Base-by-base conservation (phyloP, 306 rosid genomes). In the Acacia confusa region DNA sequence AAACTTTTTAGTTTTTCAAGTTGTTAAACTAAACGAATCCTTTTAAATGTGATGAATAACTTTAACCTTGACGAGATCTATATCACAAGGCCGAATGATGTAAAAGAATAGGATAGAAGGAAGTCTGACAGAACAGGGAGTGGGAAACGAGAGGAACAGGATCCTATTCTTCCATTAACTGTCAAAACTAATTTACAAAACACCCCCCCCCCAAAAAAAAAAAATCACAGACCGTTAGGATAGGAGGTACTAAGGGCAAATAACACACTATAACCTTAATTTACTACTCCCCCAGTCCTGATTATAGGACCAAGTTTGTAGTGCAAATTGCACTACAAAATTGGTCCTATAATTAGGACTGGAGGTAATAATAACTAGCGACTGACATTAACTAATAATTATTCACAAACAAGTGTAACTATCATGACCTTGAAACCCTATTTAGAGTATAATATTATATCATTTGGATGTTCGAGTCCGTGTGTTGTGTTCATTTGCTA, bases 401-500 rank as follows among this genome's bases (percentile, higher is more conserved):
- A 55, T 55, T 55, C 61, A 55, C 27, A 55, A 20, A 53, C 24
- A 53, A 53, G n/a, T 53, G 20, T 53, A 17, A 55, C 22, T 20
- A 55, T 55, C 12, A 55, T 20, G 7, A 55, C 61, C 25, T 55
- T n/a, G 47, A 34, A 67, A 58, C 28, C 28, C 28, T 19, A 9
- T 43, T 27, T 43, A 78, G 5, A 50, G 58, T 44, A 55, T 53
- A 36, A 57, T 27, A 28, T 40, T 64, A 73, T 66, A 52, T 71
- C 55, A 68, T 15, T 43, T 63, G 27, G 72, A 70, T 84, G 67
- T n/a, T 40, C 71, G 60, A 12, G 57, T 58, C 74, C 64, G 22
- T 84, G 19, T 28, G 45, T 38, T 84, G 19, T 28, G 45, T 38
- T 36, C 76, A 69, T 81, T 71, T 55, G 43, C 68, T 68, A 30